Base-by-base conservation (phyloP, 2,329 filamentous ascomycete species). In the Beauveria rudraprayagi region DNA sequence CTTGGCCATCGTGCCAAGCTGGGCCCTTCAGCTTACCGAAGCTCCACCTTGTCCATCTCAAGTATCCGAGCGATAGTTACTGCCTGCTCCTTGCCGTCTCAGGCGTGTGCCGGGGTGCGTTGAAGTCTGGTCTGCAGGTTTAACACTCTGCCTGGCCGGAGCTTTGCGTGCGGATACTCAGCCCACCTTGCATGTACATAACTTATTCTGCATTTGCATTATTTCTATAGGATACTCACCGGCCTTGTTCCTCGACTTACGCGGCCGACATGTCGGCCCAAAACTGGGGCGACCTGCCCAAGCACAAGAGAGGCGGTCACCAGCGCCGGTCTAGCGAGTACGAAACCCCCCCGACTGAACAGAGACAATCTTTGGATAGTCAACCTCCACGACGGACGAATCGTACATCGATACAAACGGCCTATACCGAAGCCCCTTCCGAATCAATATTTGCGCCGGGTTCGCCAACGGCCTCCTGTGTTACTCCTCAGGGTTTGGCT, bases 361-460 rank as follows among this genome's bases (percentile, higher is more conserved):
- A 68, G 61, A 68, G 70, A 66, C 67, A 69, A 53, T 71, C 71
- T 34, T 57, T 70, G 62, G 71, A 73, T 62, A 65, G 73, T 63
- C 75, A 75, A 67, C 73, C 72, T 63, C 75, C 75, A 63, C 72
- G 75, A 65, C 78, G 75, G 68, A 72, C 78, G 63, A 80, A 83
- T 66, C 78, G 82, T 64, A 73, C 71, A 62, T 87, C 84, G 24
- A 72, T 76, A 62, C 83, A 85, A 74, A 85, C 83, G 60, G 74
- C 77, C 67, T 76, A 72, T 67, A 82, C 81, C 62, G 81, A 84
- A 64, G 77, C 79, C 65, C 76, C 76, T 60, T 83, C 83, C 66
- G 80, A 85, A 62, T 83, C 83, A 55, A 85, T 83, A 52, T 77
- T 81, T 68, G 85, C 81, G 67, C 82, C 83, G 51, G 79, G 80